phyloP scores from a whole-genome alignment of 768 basidiomycete genomes.

The Lepiota venenata region DNA sequence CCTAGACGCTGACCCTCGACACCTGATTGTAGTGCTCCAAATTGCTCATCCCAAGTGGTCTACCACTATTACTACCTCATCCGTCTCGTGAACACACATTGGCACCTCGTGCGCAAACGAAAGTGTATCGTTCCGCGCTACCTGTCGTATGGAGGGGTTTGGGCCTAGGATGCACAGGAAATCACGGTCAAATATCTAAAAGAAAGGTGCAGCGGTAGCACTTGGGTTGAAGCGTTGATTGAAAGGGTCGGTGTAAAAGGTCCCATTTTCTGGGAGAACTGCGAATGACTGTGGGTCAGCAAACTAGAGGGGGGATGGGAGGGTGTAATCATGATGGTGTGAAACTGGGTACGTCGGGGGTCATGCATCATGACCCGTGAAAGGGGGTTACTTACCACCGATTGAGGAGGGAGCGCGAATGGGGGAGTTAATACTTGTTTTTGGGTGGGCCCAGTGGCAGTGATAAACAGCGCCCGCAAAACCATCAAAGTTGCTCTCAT shows the following conservation, averaged over 20 bases:
- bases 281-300: no score
- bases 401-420: no score
- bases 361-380: no score
- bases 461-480: no score
- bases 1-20: conserved; percentile 60
- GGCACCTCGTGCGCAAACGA: conserved; percentile 84
- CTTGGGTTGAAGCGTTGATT: conserved; percentile 56
- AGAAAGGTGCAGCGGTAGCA: conserved; percentile 52
- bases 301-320: no score
- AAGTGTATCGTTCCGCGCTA: conserved; percentile 58
- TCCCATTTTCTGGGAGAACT: no score
- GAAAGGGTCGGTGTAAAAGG: conserved; percentile 20
- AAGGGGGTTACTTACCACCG: no score
- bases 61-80: conserved; percentile 72
- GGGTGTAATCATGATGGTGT: no score
- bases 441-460: no score
- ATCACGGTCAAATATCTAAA: conserved; percentile 42
- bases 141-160: conserved; percentile 54
- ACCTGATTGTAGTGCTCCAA: conserved; percentile 61
- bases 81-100: conserved; percentile 57
- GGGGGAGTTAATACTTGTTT: no score
- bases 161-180: conserved; percentile 63
- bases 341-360: no score
- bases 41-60: conserved; percentile 57
- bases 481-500: no score